A percentile compares a stretch with the other conserved stretches of the same genome.
These are phyloP conservation scores for Nannochloropsis granulata DNA, from an alignment of 108 stramenopile species.

Conservation along the genomic window DNA sequence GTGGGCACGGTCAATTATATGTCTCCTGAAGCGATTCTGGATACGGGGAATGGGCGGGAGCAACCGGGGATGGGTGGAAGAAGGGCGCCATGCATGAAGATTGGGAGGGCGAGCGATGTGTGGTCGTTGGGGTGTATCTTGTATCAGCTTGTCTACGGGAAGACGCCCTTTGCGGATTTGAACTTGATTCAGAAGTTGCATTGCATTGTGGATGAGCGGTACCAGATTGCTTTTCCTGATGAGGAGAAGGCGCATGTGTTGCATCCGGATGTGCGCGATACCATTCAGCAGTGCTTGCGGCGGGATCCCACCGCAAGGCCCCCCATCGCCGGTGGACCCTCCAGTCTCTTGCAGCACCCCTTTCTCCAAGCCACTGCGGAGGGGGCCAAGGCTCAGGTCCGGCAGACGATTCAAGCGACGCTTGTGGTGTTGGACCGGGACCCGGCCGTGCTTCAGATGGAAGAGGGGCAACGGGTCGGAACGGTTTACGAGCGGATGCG, in stretches of 20 bases:
- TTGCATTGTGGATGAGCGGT: constrained; percentile 19
- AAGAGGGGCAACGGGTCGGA: not conserved
- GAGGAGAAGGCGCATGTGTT: not conserved
- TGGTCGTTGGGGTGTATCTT: constrained; percentile 79
- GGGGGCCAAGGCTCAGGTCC: not conserved
- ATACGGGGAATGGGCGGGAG: constrained; percentile 47
- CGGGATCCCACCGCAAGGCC: not conserved
- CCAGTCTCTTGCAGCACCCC: constrained; percentile 1
- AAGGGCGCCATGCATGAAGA: constrained; percentile 39
- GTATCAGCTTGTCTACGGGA: constrained; percentile 88
- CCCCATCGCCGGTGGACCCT: not conserved
- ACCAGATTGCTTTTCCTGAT: not conserved
- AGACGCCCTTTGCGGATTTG: constrained; percentile 76
- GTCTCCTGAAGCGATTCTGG: constrained; percentile 89
- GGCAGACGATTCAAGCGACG: not conserved
- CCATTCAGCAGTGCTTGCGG: constrained; percentile 1
- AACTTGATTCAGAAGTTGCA: constrained; percentile 85
- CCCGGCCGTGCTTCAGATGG: not conserved
- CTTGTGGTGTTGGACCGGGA: not conserved
- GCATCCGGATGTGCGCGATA: not conserved
- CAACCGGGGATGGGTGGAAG: constrained; percentile 33
- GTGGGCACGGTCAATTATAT: constrained; percentile 98
- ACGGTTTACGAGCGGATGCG: not conserved
- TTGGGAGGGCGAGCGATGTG: constrained; percentile 39
- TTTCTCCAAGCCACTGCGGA: not conserved